phyloP scores from a whole-genome alignment of 371 early-diverging fungal genomes.

The Mortierella sp. region DNA sequence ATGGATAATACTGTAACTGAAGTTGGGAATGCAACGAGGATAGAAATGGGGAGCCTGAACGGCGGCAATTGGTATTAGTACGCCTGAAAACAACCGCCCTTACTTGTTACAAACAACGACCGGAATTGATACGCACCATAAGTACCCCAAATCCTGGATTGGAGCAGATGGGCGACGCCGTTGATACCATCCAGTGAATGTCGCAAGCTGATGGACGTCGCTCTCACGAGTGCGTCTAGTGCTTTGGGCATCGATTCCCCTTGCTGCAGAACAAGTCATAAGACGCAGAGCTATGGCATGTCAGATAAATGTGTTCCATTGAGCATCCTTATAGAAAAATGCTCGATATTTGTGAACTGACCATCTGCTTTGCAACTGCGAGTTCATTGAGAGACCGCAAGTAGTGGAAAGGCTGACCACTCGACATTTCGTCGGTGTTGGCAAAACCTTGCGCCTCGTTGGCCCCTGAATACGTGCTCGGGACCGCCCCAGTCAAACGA shows the following conservation, averaged over 20 bases:
- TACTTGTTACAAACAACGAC: neutral
- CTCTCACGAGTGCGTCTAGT: conserved; percentile 29
- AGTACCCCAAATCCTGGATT: conserved; percentile 38
- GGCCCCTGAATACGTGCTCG: conserved; percentile 6
- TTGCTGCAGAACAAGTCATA: conserved; percentile 11
- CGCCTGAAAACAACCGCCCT: neutral
- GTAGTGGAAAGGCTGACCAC: conserved; percentile 32
- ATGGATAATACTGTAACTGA: conserved; percentile 25
- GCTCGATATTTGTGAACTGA: neutral
- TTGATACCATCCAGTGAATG: conserved; percentile 29
- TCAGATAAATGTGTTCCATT: too few species aligned
- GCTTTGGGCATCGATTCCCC: conserved; percentile 29
- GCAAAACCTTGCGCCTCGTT: conserved; percentile 49
- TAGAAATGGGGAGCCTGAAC: conserved; percentile 27
- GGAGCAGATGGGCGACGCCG: conserved; percentile 26
- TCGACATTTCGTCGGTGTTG: conserved; percentile 26
- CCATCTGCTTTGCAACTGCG: conserved; percentile 31
- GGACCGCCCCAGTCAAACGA: conserved; percentile 35
- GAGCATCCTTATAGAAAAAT: too few species aligned
- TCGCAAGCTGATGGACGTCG: conserved; percentile 32
- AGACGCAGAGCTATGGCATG: neutral
- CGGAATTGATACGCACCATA: conserved; percentile 18
- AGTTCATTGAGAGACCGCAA: conserved; percentile 51
- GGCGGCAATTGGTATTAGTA: neutral
- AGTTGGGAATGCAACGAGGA: conserved; percentile 44